Evolutionary conservation across 306 rosid species (phyloP).

Genomic region (Medicago ruthenica): DNA sequence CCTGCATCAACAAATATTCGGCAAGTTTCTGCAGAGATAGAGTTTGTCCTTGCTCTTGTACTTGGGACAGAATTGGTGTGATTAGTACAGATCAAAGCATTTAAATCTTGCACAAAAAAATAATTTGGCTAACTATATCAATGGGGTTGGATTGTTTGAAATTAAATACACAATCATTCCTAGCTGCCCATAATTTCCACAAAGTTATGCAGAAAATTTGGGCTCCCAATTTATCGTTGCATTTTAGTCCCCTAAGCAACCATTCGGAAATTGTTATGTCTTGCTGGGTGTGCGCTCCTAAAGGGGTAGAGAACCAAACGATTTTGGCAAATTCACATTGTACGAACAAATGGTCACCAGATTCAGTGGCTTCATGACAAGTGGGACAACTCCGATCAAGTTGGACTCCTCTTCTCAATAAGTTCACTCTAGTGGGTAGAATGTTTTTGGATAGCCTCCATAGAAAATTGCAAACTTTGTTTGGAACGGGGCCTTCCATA

Average conservation of each 20-base stretch:
- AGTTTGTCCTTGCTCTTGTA: neutral
- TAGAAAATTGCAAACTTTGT: too few species aligned
- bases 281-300: neutral
- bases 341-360: neutral
- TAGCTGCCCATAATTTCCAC: neutral
- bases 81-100: neutral
- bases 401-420: neutral
- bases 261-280: neutral
- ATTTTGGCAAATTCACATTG: neutral
- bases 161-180: neutral
- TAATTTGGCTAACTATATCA: neutral
- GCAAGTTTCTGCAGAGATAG: neutral
- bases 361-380: neutral
- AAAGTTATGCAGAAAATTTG: neutral
- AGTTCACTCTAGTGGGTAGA: neutral
- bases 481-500: neutral
- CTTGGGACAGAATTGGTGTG: neutral
- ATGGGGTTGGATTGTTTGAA: neutral
- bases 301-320: neutral
- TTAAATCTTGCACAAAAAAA: neutral
- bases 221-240: neutral
- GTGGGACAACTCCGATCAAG: neutral
- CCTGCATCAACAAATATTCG: neutral
- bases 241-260: neutral
- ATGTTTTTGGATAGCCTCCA: neutral